Base-by-base conservation (phyloP, 306 rosid genomes). In the Gastrolobium villosum region DNA sequence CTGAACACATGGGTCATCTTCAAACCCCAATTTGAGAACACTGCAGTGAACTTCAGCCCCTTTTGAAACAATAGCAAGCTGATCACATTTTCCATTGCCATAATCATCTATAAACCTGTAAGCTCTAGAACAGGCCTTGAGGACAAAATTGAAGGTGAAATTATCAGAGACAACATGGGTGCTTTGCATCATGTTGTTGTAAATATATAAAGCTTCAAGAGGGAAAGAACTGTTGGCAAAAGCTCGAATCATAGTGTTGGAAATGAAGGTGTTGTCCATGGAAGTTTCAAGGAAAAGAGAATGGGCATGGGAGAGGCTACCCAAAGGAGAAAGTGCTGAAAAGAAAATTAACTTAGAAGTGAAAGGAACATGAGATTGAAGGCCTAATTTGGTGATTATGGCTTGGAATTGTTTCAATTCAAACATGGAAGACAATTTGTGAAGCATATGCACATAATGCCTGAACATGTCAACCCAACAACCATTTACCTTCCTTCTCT, bases 181-280 rank as follows among this genome's bases (percentile, higher is more conserved):
- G 0, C 34, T 41, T 5, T 62, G 87, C 91, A 89, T 86, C 91
- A 89, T 86, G 59, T 50, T 87, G 39, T 87, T 87, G 71, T 86
- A 89, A 73, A 88, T 64, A 45, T 40, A 64, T 11, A 88, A 13
- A 31, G 90, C 90, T 64, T 56, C 79, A 59, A 87, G 50, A 40
- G 97, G 94, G 60, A 82, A 85, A 44, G 81, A 63, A 31, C 82
- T 86, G 50, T 35, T 80, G 53, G 93, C 55, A 75, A 85, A 92
- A 63, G 91, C 97, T n/a, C 94, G 82, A 86, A 92, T 86, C 89
- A 92, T 85, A 10, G 86, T 85, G 81, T 88, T 81, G 36, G 86
- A 85, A 72, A 82, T 64, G 62, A 84, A 88, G 15, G 90, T 43
- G 41, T 88, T 79, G 70, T 86, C 85, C 84, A 65, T 84, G 57